These are phyloP conservation scores for Dianthus caryophyllus DNA, from an alignment of 148 eudicot genomes.

Conservation along the genomic window DNA sequence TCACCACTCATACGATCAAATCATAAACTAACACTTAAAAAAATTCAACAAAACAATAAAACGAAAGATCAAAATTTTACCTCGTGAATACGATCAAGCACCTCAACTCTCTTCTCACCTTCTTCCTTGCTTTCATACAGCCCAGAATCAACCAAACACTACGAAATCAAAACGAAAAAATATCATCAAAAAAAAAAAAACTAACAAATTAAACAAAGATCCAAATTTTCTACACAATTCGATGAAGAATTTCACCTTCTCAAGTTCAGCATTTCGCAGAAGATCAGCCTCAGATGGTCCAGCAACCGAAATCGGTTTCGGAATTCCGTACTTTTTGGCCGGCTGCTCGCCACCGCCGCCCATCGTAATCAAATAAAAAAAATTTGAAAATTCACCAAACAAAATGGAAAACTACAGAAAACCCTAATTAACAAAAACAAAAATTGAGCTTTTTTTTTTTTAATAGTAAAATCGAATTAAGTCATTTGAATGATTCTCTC, in stretches of 20 bases:
- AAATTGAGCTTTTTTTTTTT: conserved; percentile 4
- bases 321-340: conserved; percentile 36
- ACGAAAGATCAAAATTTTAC: conserved; percentile 26
- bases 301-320: conserved; percentile 53
- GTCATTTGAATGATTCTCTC: conserved; percentile 1
- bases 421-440: conserved; percentile 11
- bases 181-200: background rate
- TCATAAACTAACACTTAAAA: background rate
- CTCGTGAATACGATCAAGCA: conserved; percentile 52
- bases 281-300: conserved; percentile 59
- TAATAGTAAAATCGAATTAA: background rate
- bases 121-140: conserved; percentile 57
- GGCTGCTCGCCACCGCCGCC: conserved; percentile 38
- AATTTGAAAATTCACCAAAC: conserved; percentile 11
- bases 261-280: conserved; percentile 45
- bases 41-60: background rate
- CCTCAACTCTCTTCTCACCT: conserved; percentile 46
- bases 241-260: conserved; percentile 33
- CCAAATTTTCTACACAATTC: background rate
- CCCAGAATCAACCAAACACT: conserved; percentile 53
- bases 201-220: background rate
- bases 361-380: conserved; percentile 13
- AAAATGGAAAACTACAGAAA: conserved; percentile 4
- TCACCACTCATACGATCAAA: background rate
- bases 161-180: conserved; percentile 1